Base-by-base conservation (phyloP, 768 basidiomycete species). In the Podaxis sp. region DNA sequence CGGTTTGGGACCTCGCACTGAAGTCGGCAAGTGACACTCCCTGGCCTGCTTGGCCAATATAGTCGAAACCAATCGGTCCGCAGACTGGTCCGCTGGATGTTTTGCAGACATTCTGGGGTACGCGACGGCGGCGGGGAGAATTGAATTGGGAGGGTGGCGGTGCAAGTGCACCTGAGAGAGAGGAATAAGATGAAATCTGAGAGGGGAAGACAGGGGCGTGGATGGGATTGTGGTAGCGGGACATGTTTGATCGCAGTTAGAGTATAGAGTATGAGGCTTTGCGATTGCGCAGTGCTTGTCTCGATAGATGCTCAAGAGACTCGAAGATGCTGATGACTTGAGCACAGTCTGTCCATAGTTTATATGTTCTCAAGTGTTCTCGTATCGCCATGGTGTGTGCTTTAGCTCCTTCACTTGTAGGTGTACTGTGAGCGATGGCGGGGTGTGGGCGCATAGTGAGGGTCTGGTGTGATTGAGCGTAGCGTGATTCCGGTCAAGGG, bases 21-120 rank as follows among this genome's bases (percentile, higher is more conserved):
- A 65, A 56, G 50, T 65, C 65, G 4, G 41, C 56, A 38, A 65
- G 50, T 6, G 60, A 53, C 15, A 65, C 57, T 22, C 64, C 64
- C 24, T 63, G 64, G 1, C 40, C 47, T 17, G 51, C 19, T 9
- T 58, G 50, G 13, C 64, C 64, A 38, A 58, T 53, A 41, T 58
- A 58, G 41, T 65, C 64, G 24, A 65, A 61, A 1, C 27, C 9
- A 22, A 65, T 53, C 2, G 55, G 54, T 7, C 25, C 29, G 1
- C 50, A 41, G 8, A 46, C 36, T 4, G 64, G 64, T 8, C 33
- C 27, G 24, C 56, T 46, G 17, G 60, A 41, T 13, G 55, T 27
- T 29, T 60, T 40, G 50, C 36, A 17, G 24, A 38, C 51, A 19
- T 13, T 38, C 19, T 65, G 64, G 15, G 64, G 64, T 8, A 63